Evolutionary conservation across 768 basidiomycete species (phyloP).

Genomic region (Saitozyma sp.): DNA sequence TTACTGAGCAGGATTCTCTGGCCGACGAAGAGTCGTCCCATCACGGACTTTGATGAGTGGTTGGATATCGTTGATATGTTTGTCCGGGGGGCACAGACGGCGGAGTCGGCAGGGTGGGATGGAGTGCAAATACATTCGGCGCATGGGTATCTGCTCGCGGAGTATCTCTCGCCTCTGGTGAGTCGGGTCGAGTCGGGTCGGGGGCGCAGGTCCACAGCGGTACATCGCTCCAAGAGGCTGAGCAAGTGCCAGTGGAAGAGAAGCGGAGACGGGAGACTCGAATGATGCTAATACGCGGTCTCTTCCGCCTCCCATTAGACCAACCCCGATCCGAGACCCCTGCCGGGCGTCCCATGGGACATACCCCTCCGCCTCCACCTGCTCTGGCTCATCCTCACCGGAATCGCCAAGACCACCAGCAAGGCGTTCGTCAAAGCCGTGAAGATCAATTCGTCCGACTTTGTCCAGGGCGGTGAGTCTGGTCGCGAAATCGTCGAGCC

Average conservation of each 20-base stretch:
- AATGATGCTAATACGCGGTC: no score
- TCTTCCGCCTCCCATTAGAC: constrained; percentile 20
- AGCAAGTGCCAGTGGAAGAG: no score
- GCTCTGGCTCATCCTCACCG: constrained; percentile 34
- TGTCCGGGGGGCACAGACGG: constrained; percentile 66
- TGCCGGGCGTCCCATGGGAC: constrained; percentile 30
- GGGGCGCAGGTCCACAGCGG: no score
- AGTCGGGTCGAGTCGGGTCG: constrained; percentile 2
- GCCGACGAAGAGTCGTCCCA: constrained; percentile 49
- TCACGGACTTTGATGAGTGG: constrained; percentile 68
- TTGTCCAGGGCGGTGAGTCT: constrained; percentile 43
- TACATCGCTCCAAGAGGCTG: no score
- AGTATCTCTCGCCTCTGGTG: constrained; percentile 42
- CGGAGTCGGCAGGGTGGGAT: constrained; percentile 72
- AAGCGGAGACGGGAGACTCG: no score
- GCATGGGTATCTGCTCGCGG: constrained; percentile 45
- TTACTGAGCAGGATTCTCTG: constrained; percentile 63
- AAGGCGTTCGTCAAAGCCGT: constrained; percentile 32
- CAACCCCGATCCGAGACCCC: constrained; percentile 30
- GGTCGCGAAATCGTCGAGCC: not conserved
- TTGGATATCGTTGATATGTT: constrained; percentile 64
- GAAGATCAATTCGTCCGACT: constrained; percentile 49
- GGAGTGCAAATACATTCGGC: constrained; percentile 74
- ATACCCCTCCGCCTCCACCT: constrained; percentile 36
- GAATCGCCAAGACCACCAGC: constrained; percentile 19